Evolutionary conservation across 2,329 filamentous ascomycete species (phyloP).

Genomic region (Scedosporium dehoogii): DNA sequence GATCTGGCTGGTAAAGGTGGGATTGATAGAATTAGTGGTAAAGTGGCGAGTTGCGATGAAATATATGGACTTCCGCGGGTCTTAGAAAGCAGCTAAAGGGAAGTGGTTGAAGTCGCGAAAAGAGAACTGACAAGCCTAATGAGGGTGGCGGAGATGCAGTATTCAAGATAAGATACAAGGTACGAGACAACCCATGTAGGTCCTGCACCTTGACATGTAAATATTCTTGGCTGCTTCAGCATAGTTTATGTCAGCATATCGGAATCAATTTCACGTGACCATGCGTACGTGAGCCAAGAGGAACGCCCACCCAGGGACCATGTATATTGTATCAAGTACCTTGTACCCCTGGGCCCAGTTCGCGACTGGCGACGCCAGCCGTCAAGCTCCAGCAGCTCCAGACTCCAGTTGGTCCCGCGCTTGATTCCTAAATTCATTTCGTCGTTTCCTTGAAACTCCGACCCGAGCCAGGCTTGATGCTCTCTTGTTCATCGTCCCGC

Average conservation of each 20-base stretch:
- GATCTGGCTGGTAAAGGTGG: not conserved
- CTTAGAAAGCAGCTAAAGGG: not conserved
- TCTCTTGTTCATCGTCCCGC: not conserved
- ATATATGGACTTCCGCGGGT: not conserved
- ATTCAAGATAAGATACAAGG: not conserved
- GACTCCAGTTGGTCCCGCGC: not conserved
- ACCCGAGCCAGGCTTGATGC: not conserved
- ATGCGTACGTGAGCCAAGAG: too few relatives aligned
- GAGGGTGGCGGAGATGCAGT: not conserved
- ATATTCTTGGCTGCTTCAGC: too few relatives aligned
- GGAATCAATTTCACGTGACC: too few relatives aligned
- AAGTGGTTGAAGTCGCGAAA: too few relatives aligned
- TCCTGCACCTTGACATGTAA: too few relatives aligned
- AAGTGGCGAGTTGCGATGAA: not conserved
- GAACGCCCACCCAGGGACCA: not conserved
- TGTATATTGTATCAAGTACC: not conserved
- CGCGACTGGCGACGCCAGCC: not conserved
- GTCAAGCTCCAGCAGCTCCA: not conserved
- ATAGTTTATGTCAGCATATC: not conserved
- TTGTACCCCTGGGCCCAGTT: not conserved
- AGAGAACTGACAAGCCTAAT: too few relatives aligned
- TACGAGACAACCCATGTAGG: not conserved
- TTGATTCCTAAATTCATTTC: conserved; percentile 3
- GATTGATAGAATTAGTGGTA: not conserved
- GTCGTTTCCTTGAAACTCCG: not conserved